phyloP scores from a whole-genome alignment of 2,329 filamentous ascomycete species.

The Venturia effusa region DNA sequence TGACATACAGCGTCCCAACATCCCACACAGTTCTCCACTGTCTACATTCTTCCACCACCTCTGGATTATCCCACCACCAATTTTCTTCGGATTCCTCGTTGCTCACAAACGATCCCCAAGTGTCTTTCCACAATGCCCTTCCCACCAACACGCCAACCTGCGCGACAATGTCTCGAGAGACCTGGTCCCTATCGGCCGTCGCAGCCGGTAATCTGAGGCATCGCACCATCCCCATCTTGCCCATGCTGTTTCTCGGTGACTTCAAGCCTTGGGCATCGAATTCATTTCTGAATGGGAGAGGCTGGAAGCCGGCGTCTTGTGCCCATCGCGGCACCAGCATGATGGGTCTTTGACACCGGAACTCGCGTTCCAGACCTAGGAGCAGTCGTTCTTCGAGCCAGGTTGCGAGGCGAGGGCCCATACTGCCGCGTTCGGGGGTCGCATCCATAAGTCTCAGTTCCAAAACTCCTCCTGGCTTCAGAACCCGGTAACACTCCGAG shows the following conservation, averaged over 20 bases:
- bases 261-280: not conserved
- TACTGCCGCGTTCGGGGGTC: conserved; percentile 42
- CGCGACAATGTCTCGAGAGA: conserved; percentile 17
- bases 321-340: conserved; percentile 50
- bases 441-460: conserved; percentile 54
- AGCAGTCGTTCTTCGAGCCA: conserved; percentile 55
- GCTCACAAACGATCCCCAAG: conserved; percentile 27
- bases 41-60: conserved; percentile 26
- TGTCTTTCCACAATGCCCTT: conserved; percentile 26
- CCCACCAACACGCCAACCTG: conserved; percentile 26
- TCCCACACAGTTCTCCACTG: conserved; percentile 26
- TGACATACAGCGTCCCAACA: conserved; percentile 26
- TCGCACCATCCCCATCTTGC: not conserved
- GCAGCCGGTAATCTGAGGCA: conserved; percentile 6
- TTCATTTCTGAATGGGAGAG: not conserved
- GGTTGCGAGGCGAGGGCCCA: conserved; percentile 45
- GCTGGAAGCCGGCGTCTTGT: conserved; percentile 24
- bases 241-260: not conserved
- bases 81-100: conserved; percentile 10
- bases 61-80: conserved; percentile 30
- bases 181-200: not conserved
- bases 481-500: conserved; percentile 43
- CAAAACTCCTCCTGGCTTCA: conserved; percentile 45
- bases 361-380: conserved; percentile 46
- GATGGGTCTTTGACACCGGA: conserved; percentile 49